phyloP scores from a whole-genome alignment of 1,284 basidiomycete species.

The Neolentinus lepideus region DNA sequence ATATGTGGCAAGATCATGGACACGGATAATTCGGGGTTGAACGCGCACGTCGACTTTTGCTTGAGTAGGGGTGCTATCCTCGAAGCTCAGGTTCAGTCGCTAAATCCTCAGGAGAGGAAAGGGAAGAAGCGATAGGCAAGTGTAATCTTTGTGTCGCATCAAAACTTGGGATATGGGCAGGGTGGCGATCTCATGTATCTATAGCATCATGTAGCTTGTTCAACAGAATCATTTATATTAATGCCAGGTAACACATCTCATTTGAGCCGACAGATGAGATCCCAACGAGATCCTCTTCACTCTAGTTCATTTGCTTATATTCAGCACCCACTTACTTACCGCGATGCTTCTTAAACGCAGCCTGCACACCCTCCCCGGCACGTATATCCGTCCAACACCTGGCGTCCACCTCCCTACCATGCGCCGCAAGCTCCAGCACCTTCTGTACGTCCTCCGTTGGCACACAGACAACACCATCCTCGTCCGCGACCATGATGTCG shows the following conservation, averaged over 20 bases:
- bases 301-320: too few relatives aligned
- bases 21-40: conserved; percentile 61
- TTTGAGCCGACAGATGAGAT: neutral
- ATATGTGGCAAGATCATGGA: conserved; percentile 50
- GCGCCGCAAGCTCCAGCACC: conserved; percentile 55
- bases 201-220: neutral
- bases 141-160: too few relatives aligned
- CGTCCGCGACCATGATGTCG: conserved; percentile 82
- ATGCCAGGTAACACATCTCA: too few relatives aligned
- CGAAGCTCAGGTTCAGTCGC: conserved; percentile 32
- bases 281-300: too few relatives aligned
- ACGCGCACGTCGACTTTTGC: conserved; percentile 74
- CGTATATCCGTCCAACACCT: conserved; percentile 74
- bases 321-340: conserved; percentile 33
- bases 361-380: conserved; percentile 67
- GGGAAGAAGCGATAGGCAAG: neutral
- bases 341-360: conserved; percentile 73
- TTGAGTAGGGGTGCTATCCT: conserved; percentile 63
- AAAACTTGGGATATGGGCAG: too few relatives aligned
- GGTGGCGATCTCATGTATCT: neutral
- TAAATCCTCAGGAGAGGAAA: neutral
- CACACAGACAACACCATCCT: conserved; percentile 87
- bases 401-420: conserved; percentile 64
- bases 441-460: conserved; percentile 48
- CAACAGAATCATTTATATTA: too few relatives aligned